phyloP scores from a whole-genome alignment of 495 filamentous ascomycete species.

The Cladorrhinum samala region DNA sequence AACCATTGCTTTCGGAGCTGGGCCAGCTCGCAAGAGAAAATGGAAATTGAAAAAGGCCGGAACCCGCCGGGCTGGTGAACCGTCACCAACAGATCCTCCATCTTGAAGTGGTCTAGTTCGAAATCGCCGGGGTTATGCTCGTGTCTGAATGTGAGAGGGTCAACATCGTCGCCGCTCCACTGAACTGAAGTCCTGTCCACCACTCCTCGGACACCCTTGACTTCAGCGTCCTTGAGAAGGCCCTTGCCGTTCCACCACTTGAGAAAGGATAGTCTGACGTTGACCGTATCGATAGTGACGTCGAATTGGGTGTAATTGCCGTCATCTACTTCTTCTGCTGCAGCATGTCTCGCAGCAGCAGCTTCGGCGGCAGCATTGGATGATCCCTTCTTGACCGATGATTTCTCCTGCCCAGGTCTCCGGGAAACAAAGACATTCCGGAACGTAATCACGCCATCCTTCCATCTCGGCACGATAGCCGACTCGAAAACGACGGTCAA shows the following conservation, averaged over 20 bases:
- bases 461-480: constrained; percentile 94
- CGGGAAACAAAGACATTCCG: constrained; percentile 95
- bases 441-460: constrained; percentile 88
- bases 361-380: constrained; percentile 78
- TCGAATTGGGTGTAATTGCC: constrained; percentile 98
- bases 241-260: constrained; percentile 99
- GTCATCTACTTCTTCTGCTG: constrained; percentile 65
- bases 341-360: constrained; percentile 61
- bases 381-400: constrained; percentile 88
- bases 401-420: constrained; percentile 70
- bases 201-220: constrained; percentile 94
- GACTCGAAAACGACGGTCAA: constrained; percentile 97
- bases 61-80: constrained; percentile 86
- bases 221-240: constrained; percentile 81
- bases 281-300: constrained; percentile 86
- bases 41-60: constrained; percentile 88
- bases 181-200: constrained; percentile 78
- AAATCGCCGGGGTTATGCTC: constrained; percentile 91
- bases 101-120: constrained; percentile 90
- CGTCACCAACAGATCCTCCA: constrained; percentile 89
- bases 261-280: constrained; percentile 92
- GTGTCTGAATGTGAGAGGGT: constrained; percentile 81
- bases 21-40: constrained; percentile 90
- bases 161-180: constrained; percentile 62
- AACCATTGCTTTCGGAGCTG: constrained; percentile 92